Base-by-base conservation (phyloP, 2,329 filamentous ascomycete genomes). In the Paecilomyces variotii region DNA sequence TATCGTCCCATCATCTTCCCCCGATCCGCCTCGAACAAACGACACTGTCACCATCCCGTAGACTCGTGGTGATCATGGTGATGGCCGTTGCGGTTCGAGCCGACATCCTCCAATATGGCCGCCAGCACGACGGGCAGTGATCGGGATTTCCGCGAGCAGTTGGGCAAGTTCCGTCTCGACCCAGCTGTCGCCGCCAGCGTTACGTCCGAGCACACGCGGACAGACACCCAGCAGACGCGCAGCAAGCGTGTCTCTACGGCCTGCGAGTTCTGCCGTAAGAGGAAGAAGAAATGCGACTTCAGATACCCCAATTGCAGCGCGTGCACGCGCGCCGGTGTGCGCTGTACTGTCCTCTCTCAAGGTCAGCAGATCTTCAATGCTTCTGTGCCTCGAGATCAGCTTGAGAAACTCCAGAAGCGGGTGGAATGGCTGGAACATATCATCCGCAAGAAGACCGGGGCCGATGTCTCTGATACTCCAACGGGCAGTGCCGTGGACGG, bases 201-300 rank as follows among this genome's bases (percentile, higher is more conserved):
- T 28, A 52, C 50, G 50, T 52, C 50, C 50, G 50, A 52, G 25
- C 50, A 28, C n/a, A 28, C 50, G 50, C 25, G 25, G 25, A 28
- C 27, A 12, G 50, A 52, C 10, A n/a, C 25, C 25, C 50, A 14
- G 10, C 50, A 14, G 50, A 12, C 50, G 50, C 50, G 50, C 25
- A 52, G 25, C 27, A 75, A 75, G 60, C 72, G 72, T 34, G 72
- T 75, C 12, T 74, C 72, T 27, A 75, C 72, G 1, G 72, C 72
- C 25, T 75, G 72, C 59, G 72, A 75, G 51, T 75, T 75, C 54
- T 75, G 72, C 67, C 70, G 72, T 58, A 74, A 73, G 58, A 64
- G 72, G 6, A 75, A 75, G 63, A 75, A 75, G 63, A 75, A 75
- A 68, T 75, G 72, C 60, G 72, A 75, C 59, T 75, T 75, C 55